These are phyloP conservation scores for Rosa rugosa DNA, from an alignment of 306 rosid genomes.

Conservation along the genomic window DNA sequence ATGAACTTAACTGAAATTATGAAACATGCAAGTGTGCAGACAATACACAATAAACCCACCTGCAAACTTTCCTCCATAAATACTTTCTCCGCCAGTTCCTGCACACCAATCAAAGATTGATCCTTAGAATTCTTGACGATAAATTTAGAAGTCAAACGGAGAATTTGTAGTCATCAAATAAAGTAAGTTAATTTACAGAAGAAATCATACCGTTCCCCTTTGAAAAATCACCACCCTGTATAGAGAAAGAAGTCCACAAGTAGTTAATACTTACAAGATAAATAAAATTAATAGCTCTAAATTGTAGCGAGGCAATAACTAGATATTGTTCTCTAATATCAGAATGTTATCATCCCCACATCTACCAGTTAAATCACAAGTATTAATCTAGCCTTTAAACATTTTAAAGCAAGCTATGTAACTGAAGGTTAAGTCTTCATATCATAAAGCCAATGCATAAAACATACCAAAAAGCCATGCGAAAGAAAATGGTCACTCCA, in stretches of 20 bases:
- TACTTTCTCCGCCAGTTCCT: constrained; percentile 99
- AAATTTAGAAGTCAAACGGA: constrained; percentile 31
- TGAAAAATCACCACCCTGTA: constrained; percentile 97
- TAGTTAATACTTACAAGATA: neutral
- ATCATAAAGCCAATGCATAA: neutral
- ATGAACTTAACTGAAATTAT: constrained; percentile 20
- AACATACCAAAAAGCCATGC: neutral
- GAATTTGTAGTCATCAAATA: constrained; percentile 27
- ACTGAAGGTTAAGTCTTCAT: neutral
- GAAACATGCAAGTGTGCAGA: constrained; percentile 9
- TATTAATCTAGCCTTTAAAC: neutral
- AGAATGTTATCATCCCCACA: neutral
- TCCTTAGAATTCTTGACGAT: constrained; percentile 35
- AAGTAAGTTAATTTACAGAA: constrained; percentile 20
- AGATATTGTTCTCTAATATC: neutral
- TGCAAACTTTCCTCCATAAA: constrained; percentile 91
- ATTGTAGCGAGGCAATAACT: neutral
- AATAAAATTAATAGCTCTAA: neutral
- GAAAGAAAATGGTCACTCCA: neutral
- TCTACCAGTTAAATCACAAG: neutral
- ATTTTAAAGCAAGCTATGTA: neutral
- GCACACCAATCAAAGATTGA: constrained; percentile 46
- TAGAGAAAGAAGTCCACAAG: constrained; percentile 12
- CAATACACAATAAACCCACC: constrained; percentile 46
- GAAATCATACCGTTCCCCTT: constrained; percentile 80